phyloP scores from a whole-genome alignment of 192 early-diverging fungal species.

The Chytriomyces confervae region DNA sequence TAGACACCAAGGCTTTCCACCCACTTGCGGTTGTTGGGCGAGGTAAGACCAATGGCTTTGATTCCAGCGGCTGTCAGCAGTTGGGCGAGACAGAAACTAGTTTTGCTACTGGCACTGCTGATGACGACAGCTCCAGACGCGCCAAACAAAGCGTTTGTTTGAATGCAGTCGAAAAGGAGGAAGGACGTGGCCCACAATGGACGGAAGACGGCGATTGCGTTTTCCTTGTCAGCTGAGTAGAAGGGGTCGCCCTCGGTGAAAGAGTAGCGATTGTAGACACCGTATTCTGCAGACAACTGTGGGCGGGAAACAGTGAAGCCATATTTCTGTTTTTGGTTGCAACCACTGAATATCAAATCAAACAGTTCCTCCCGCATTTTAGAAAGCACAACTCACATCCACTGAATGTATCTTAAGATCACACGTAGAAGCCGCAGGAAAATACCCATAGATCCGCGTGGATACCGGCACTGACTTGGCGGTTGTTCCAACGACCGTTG shows the following conservation, averaged over 20 bases:
- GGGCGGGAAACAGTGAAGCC: slow-evolving; percentile 40
- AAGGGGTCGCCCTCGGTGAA: slow-evolving; percentile 34
- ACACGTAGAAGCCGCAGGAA: slow-evolving; percentile 36
- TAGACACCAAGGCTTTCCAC: slow-evolving; percentile 43
- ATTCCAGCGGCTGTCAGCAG: slow-evolving; percentile 1
- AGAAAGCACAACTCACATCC: not conserved
- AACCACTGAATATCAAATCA: slow-evolving; percentile 2
- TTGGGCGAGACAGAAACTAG: slow-evolving; percentile 51
- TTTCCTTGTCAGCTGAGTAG: slow-evolving; percentile 37
- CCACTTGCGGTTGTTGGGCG: slow-evolving; percentile 37
- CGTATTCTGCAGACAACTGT: slow-evolving; percentile 47
- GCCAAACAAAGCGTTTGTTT: slow-evolving; percentile 36
- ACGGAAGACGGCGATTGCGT: slow-evolving; percentile 46
- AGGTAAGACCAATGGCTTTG: slow-evolving; percentile 44
- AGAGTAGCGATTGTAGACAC: slow-evolving; percentile 46
- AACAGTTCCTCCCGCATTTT: not conserved
- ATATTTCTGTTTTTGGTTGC: not conserved
- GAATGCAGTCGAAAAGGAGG: slow-evolving; percentile 44
- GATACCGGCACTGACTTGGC: slow-evolving; percentile 23
- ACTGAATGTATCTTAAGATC: slow-evolving; percentile 1
- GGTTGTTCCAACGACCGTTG: slow-evolving; percentile 31
- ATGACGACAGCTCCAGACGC: slow-evolving; percentile 39
- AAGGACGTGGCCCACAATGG: slow-evolving; percentile 52
- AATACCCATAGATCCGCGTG: slow-evolving; percentile 53
- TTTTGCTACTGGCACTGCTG: slow-evolving; percentile 46